Base-by-base conservation (phyloP, 352 stramenopile species). In the Pythium apleroticum region DNA sequence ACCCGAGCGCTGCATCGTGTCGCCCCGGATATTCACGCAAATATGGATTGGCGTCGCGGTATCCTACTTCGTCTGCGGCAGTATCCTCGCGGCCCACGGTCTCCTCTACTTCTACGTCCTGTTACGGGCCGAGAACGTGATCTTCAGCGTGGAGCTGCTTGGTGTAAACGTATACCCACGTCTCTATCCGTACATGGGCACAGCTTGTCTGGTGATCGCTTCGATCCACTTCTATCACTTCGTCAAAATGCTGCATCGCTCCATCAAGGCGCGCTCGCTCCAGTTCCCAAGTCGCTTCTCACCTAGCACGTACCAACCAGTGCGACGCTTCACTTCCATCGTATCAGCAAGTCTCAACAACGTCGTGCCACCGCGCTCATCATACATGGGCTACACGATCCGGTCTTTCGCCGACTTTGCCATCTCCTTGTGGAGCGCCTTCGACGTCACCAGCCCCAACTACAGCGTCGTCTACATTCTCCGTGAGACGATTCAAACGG, bases 401-500 rank as follows among this genome's bases (percentile, higher is more conserved):
- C 9, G 20, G 1, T 59, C 58, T n/a, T 27, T 58, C 41, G 31
- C 33, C 4, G 14, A 5, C 8, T 15, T 17, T 19, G 28, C 39
- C 0, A 11, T 65, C 7, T 45, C 19, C 4, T 0, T 72, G 0
- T 72, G 60, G 59, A 27, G 24, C 20, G 43, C 60, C 12, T 65
- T 68, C 25, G 37, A 53, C 15, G 56, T 72, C 17, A 65, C 59
- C 6, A 65, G 41, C 12, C 28, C 37, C 49, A 68, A 72, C 45
- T 72, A 68, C 30, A 60, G 55, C 19, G 49, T 68, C 22, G 48
- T 72, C 1, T 72, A 62, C 54, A n/a, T 73, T 12, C 19, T 57
- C 4, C 68, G 64, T 4, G 71, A 78, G 50, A 15, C 71, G 20
- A 31, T 78, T 8, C 67, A 75, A 55, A 67, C 57, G 7, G 54